A percentile compares a stretch with the other conserved stretches of the same genome.
Conservation (phyloP, 176 grass and related monocot genomes). For the bread wheat (Triticum aestivum) region DNA sequence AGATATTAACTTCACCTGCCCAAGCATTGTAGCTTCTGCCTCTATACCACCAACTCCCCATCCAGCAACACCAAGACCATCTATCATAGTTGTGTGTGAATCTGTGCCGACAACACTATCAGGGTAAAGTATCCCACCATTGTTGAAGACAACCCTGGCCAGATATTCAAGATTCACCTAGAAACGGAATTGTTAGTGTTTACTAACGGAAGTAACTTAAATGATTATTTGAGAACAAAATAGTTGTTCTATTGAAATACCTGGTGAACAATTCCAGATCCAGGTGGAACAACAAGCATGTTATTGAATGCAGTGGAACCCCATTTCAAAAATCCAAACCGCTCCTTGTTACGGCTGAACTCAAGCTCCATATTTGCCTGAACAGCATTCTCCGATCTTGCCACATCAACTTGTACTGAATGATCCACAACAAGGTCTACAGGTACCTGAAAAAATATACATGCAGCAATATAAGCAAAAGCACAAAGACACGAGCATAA, state of each 20-base stretch:
- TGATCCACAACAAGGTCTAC: conserved; percentile 98
- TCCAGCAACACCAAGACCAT: conserved; percentile 95
- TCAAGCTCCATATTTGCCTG: conserved; percentile 86
- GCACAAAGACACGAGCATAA: background rate
- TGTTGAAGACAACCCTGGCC: conserved; percentile 92
- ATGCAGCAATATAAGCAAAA: conserved; percentile 11
- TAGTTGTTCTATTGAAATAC: conserved; percentile 33
- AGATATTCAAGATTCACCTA: conserved; percentile 98
- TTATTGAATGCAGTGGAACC: conserved; percentile 91
- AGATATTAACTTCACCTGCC: conserved; percentile 58
- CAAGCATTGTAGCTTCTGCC: conserved; percentile 96
- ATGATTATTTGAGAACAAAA: conserved; percentile 21
- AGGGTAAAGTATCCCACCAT: conserved; percentile 85
- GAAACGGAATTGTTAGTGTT: conserved; percentile 18
- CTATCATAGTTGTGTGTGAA: conserved; percentile 96
- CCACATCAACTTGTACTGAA: conserved; percentile 96
- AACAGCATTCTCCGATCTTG: conserved; percentile 85
- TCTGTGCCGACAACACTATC: conserved; percentile 94
- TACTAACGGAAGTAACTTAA: background rate
- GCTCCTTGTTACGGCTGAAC: conserved; percentile 88
- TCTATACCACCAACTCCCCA: conserved; percentile 99
- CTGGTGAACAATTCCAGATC: conserved; percentile 98
- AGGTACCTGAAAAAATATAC: conserved; percentile 61
- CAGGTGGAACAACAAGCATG: conserved; percentile 99
- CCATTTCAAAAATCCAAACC: conserved; percentile 96